These are phyloP conservation scores for Arthonia radiata DNA, from an alignment of 495 filamentous ascomycete species.

Conservation along the genomic window DNA sequence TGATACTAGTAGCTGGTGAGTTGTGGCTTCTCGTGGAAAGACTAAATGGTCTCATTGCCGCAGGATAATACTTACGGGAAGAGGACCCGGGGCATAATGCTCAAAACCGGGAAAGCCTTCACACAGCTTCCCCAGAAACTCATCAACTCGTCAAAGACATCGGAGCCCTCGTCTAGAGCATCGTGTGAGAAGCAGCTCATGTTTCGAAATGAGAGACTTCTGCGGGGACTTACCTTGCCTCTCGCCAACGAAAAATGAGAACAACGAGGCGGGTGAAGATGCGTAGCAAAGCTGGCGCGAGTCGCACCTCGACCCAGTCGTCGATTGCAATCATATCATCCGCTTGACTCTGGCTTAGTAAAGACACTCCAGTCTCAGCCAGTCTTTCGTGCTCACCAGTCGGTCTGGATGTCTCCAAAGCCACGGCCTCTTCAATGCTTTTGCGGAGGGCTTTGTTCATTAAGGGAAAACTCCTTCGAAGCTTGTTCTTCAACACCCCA, in stretches of 20 bases:
- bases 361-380: neutral
- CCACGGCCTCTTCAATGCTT: constrained; percentile 4
- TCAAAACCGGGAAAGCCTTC: constrained; percentile 4
- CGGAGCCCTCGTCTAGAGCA: constrained; percentile 1
- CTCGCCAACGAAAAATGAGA: constrained; percentile 3
- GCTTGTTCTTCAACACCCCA: constrained; percentile 6
- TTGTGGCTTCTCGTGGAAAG: too few relatives aligned
- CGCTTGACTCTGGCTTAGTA: neutral
- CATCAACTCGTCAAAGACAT: constrained; percentile 5
- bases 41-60: too few relatives aligned
- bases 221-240: constrained; percentile 2
- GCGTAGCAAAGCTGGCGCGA: constrained; percentile 4
- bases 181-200: constrained; percentile 1
- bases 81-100: constrained; percentile 3
- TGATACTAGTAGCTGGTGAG: too few relatives aligned
- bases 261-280: constrained; percentile 5
- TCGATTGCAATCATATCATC: too few relatives aligned
- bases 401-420: constrained; percentile 5
- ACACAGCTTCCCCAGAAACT: constrained; percentile 4
- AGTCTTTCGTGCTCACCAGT: too few relatives aligned
- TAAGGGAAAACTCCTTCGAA: constrained; percentile 3
- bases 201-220: neutral
- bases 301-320: constrained; percentile 3
- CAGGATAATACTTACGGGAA: constrained; percentile 3
- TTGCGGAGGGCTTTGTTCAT: constrained; percentile 3